Evolutionary conservation across 768 basidiomycete species (phyloP).

Genomic region (Tylopilus plumbeoviolaceoides): DNA sequence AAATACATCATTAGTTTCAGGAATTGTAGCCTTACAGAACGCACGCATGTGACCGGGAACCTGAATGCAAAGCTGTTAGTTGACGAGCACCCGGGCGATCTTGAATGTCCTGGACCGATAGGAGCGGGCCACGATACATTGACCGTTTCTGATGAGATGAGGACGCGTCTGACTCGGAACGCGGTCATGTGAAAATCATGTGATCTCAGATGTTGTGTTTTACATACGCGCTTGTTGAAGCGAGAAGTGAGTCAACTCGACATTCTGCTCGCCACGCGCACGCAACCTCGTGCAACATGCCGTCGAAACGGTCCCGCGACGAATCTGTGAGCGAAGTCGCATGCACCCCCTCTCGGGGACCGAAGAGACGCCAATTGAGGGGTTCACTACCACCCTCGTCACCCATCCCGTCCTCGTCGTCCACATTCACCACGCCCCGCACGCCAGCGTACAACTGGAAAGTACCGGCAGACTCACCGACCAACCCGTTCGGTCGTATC

Average conservation of each 20-base stretch:
- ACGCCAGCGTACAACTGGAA: slow-evolving; percentile 40
- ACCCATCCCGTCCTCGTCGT: slow-evolving; percentile 26
- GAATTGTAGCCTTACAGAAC: too few relatives aligned
- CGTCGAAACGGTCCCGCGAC: slow-evolving; percentile 30
- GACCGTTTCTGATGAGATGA: too few relatives aligned
- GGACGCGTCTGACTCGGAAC: too few relatives aligned
- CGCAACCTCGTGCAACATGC: slow-evolving; percentile 9
- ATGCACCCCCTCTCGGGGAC: slow-evolving; percentile 28
- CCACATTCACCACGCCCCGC: slow-evolving; percentile 29
- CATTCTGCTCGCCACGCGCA: neutral
- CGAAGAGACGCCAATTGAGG: slow-evolving; percentile 22
- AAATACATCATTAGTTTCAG: too few relatives aligned
- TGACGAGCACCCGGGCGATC: too few relatives aligned
- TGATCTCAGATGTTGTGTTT: slow-evolving; percentile 1
- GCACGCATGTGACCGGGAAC: too few relatives aligned
- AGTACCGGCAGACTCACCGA: slow-evolving; percentile 61
- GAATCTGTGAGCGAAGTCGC: slow-evolving; percentile 24
- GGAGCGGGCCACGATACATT: too few relatives aligned
- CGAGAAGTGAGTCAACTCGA: neutral
- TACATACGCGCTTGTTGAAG: slow-evolving; percentile 15
- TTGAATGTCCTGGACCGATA: too few relatives aligned
- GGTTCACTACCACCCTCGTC: slow-evolving; percentile 26
- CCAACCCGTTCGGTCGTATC: slow-evolving; percentile 65
- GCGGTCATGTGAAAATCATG: slow-evolving; percentile 19
- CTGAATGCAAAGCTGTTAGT: too few relatives aligned